Evolutionary conservation across 768 basidiomycete genomes (phyloP), one percentile per base, ranked within the genome.

Genomic region (Lentinula sp.): DNA sequence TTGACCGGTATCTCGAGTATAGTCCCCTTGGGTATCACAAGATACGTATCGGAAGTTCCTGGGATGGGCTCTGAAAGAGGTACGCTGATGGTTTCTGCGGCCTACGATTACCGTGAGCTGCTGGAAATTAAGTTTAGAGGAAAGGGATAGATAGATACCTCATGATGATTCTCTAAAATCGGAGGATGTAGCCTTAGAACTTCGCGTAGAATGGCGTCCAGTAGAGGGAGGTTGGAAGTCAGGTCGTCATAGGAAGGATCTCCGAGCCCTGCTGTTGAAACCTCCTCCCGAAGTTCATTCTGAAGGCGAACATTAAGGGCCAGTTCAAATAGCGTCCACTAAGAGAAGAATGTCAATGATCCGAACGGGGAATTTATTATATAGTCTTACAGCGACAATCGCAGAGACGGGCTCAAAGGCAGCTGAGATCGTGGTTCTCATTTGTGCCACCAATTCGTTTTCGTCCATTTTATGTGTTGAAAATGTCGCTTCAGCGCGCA

Each of bases 271-370:
- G 61, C 62, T 50, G 71, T 70, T 16, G 72, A 72, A 15, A 85
- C 69, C 66, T 86, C 85, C 57, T 81, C 77, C 4, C 89, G 80
- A 16, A 91, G 77, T 48, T 77, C 70, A 21, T 74, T 72, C 70
- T 91, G 88, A 42, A 84, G 66, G 28, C 76, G 69, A 0, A 77
- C 76, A 66, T 86, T 70, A 23, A 70, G 72, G 21, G 85, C 76
- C 31, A 91, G 76, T 64, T 86, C 83, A 63, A 87, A 88, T 10
- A 89, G 70, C 49, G 83, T 74, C 88, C 88, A 89, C 85, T 86
- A 61, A 13, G 57, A 28, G 57, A 28, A 61, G 63, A 52, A 63
- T 45, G 62, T 70, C 66, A 48, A 16, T 11, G 28, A 49, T 28
- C 48, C 28, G 28, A 21, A 18, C 58, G 46, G 50, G 55, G 35